Evolutionary conservation across 2,329 filamentous ascomycete species (phyloP).

Genomic region (Achaetomium macrosporum): DNA sequence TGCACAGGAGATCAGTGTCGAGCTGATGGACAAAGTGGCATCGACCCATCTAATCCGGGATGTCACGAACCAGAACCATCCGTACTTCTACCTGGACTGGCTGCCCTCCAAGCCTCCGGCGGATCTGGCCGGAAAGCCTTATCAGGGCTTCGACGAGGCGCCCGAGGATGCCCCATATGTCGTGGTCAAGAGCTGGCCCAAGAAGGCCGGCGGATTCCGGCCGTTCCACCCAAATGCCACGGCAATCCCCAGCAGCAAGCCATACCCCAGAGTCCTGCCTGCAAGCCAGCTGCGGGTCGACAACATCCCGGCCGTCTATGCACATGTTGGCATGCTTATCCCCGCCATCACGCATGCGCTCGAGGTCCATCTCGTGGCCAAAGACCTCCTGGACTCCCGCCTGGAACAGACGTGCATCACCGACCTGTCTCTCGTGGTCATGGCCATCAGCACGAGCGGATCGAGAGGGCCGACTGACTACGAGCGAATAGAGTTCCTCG

Average conservation of each 20-base stretch:
- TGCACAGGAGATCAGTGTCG: slow-evolving; percentile 24
- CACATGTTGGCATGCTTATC: slow-evolving; percentile 55
- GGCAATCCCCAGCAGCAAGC: slow-evolving; percentile 32
- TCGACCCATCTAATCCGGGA: slow-evolving; percentile 38
- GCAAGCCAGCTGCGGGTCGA: slow-evolving; percentile 46
- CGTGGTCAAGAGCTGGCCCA: slow-evolving; percentile 44
- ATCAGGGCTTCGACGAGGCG: slow-evolving; percentile 33
- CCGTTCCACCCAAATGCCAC: slow-evolving; percentile 17
- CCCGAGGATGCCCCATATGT: slow-evolving; percentile 46
- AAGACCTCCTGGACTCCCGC: slow-evolving; percentile 50
- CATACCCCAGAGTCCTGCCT: slow-evolving; percentile 41
- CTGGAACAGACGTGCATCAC: slow-evolving; percentile 49
- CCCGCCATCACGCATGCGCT: slow-evolving; percentile 69
- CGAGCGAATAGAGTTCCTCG: slow-evolving; percentile 79
- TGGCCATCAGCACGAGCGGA: slow-evolving; percentile 63
- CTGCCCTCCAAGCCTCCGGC: slow-evolving; percentile 40
- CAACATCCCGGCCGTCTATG: slow-evolving; percentile 37
- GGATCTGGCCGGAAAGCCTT: slow-evolving; percentile 35
- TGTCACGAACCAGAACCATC: slow-evolving; percentile 21
- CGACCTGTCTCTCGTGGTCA: slow-evolving; percentile 51
- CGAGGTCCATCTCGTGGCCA: slow-evolving; percentile 58
- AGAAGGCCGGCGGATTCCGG: slow-evolving; percentile 56
- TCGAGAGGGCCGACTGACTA: slow-evolving; percentile 62
- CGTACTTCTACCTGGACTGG: slow-evolving; percentile 38
- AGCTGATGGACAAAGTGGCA: slow-evolving; percentile 19